Evolutionary conservation across 345 rosid genomes (phyloP).

Genomic region (Geranium rotundifolium): DNA sequence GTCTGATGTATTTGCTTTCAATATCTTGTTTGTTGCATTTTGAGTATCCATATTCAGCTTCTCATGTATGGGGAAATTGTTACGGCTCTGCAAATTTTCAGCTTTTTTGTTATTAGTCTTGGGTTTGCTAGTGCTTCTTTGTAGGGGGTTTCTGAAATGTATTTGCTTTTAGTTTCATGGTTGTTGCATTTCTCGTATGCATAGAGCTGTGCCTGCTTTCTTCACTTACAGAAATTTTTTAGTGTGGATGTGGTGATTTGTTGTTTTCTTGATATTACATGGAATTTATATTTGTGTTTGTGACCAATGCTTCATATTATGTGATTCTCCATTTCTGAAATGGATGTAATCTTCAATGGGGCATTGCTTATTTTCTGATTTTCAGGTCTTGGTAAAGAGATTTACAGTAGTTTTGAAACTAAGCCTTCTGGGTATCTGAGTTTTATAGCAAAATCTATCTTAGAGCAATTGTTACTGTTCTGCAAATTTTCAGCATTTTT

Average conservation of each 20-base stretch:
- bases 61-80: not conserved
- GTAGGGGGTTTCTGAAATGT: not conserved
- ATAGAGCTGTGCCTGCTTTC: not conserved
- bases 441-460: not conserved
- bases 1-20: too few species aligned
- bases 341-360: too few species aligned
- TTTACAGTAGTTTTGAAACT: not conserved
- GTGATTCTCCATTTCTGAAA: not conserved
- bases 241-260: too few species aligned
- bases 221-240: not conserved
- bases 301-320: not conserved
- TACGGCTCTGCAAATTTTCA: not conserved
- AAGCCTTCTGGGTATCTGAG: not conserved
- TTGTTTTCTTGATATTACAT: too few species aligned
- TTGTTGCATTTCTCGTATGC: not conserved
- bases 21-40: too few species aligned
- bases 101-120: not conserved
- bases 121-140: not conserved
- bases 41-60: too few species aligned
- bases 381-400: not conserved
- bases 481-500: not conserved
- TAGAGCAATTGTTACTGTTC: not conserved
- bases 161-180: not conserved
- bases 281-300: not conserved
- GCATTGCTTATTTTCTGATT: not conserved